A percentile compares a stretch with the other conserved stretches of the same genome.
Evolutionary conservation across 768 basidiomycete genomes (phyloP).

Genomic region (Leccinum olivaceopallidum): DNA sequence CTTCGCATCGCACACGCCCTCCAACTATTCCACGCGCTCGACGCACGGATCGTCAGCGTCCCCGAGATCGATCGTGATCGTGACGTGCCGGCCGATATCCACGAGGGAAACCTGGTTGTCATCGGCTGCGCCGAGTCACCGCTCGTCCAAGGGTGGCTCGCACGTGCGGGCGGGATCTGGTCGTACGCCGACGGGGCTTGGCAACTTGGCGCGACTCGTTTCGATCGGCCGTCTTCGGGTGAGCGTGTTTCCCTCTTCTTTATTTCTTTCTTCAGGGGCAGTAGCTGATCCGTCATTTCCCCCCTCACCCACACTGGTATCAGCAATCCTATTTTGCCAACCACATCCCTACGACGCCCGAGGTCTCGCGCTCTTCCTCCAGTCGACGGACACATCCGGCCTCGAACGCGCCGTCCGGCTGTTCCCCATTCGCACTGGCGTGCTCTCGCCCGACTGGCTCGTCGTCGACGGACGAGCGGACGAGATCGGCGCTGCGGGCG

Average conservation of each 20-base stretch:
- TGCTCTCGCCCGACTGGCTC: slow-evolving; percentile 77
- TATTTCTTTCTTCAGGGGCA: background rate
- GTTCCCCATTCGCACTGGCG: slow-evolving; percentile 85
- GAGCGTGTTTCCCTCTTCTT: background rate
- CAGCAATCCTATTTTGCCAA: slow-evolving; percentile 57
- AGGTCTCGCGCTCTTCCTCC: slow-evolving; percentile 53
- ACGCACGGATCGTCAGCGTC: slow-evolving; percentile 57
- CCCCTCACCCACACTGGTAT: too few species aligned
- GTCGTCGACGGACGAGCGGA: slow-evolving; percentile 57
- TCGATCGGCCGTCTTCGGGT: slow-evolving; percentile 26
- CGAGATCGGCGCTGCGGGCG: slow-evolving; percentile 64
- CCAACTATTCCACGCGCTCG: slow-evolving; percentile 66
- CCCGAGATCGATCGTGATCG: slow-evolving; percentile 14
- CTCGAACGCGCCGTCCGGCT: slow-evolving; percentile 69
- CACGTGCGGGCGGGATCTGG: slow-evolving; percentile 16
- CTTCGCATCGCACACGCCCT: slow-evolving; percentile 68
- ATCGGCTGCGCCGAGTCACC: slow-evolving; percentile 46
- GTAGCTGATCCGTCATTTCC: background rate
- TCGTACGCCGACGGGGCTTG: slow-evolving; percentile 22
- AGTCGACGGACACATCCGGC: slow-evolving; percentile 54
- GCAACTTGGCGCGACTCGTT: slow-evolving; percentile 15
- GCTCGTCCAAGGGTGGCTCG: slow-evolving; percentile 37
- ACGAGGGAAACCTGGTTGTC: slow-evolving; percentile 56
- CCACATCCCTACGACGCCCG: slow-evolving; percentile 25
- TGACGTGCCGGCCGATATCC: background rate